Base-by-base conservation (phyloP, 1,139 yeast genomes). In the Yamadazyma dushanensis region DNA sequence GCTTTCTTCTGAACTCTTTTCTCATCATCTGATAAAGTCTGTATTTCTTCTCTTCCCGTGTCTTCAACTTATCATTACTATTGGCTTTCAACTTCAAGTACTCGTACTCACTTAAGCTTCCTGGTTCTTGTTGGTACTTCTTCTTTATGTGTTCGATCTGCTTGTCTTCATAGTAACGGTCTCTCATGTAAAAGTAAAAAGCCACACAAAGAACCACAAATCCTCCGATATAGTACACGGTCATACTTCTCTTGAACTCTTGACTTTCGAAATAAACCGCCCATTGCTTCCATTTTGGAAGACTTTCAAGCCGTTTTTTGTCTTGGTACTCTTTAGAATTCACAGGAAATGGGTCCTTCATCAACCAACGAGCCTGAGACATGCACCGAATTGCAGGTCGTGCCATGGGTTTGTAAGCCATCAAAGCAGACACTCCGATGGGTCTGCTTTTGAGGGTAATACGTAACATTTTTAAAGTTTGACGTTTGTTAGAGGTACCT, bases 151-250 rank as follows among this genome's bases (percentile, higher is more conserved):
- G 64, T 23, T 66, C 57, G 41, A 80, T 64, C 50, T 82, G 89
- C 39, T 76, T 69, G 45, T 84, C 94, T 54, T 80, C 80, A 35
- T 71, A 63, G 54, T 75, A 83, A 32, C 83, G 59, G 49, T 83
- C 86, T 47, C 80, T 66, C 78, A 84, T 80, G 54, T 80, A 80
- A 50, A 73, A 75, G 44, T 78, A 73, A 39, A 87, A 85, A 36
- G 82, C 77, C 16, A 74, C 67, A 26, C 78, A 57, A 46, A 82
- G 73, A 14, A 73, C 63, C 1, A 69, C 64, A 51, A 84, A 83
- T 2, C 78, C 73, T 19, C 76, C 78, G 24, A 83, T 53, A 47
- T 83, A 78, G 52, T 73, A 79, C 17, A 59, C 53, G 3, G 73
- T 66, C 66, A 69, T 61, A 11, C 64, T 53, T 39, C 57, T 58